A percentile compares a stretch with the other conserved stretches of the same genome.
phyloP scores from a whole-genome alignment of 805 yeast species.

The Kodamaea sagamina region DNA sequence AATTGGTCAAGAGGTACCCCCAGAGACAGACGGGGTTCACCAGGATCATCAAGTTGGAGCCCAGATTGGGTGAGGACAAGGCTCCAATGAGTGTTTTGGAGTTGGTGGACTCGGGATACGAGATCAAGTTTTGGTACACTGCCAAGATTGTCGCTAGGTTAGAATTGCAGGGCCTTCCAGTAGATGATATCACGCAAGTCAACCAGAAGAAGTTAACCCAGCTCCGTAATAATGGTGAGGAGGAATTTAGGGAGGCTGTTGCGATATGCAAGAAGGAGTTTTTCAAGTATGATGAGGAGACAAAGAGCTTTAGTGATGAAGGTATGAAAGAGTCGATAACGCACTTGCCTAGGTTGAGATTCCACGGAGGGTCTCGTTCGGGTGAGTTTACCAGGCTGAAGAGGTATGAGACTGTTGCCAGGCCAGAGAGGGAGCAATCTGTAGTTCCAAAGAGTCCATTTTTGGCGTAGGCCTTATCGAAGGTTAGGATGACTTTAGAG shows the following conservation, averaged over 20 bases:
- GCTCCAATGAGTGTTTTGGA: conserved; percentile 90
- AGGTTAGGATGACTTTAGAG: too few relatives aligned
- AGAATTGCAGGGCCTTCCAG: conserved; percentile 58
- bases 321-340: conserved; percentile 29
- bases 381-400: conserved; percentile 33
- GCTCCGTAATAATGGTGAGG: conserved; percentile 51
- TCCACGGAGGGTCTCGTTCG: conserved; percentile 26
- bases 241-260: conserved; percentile 61
- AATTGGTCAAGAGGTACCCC: conserved; percentile 62
- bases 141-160: conserved; percentile 87
- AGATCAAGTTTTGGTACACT: conserved; percentile 70
- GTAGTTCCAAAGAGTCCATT: conserved; percentile 27
- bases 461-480: conserved; percentile 6
- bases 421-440: conserved; percentile 20
- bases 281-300: conserved; percentile 36
- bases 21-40: conserved; percentile 80
- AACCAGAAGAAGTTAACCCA: conserved; percentile 56
- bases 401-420: conserved; percentile 34
- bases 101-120: conserved; percentile 67
- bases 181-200: conserved; percentile 51
- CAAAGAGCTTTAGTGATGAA: conserved; percentile 26
- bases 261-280: conserved; percentile 45
- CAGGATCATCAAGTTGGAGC: conserved; percentile 79
- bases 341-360: conserved; percentile 35
- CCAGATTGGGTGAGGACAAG: conserved; percentile 77